phyloP scores from a whole-genome alignment of 352 stramenopile genomes.

The Peronospora destructor region DNA sequence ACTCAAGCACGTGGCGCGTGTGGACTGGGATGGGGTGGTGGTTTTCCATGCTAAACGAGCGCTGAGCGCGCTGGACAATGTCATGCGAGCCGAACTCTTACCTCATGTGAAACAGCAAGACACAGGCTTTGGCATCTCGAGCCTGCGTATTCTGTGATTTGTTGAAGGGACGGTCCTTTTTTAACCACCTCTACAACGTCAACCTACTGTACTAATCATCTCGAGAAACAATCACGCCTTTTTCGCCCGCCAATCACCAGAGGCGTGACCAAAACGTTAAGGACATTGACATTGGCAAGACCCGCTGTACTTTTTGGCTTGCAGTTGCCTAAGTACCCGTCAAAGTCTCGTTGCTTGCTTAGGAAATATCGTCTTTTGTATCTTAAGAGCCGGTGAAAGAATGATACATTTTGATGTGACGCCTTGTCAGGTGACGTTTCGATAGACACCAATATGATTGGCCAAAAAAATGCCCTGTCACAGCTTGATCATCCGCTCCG shows the following conservation, averaged over 20 bases:
- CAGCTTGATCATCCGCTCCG: not conserved
- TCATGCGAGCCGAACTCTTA: conserved; percentile 78
- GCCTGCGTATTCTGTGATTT: conserved; percentile 41
- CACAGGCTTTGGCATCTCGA: conserved; percentile 31
- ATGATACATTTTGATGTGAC: too few relatives aligned
- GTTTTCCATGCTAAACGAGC: conserved; percentile 58
- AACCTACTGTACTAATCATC: conserved; percentile 12
- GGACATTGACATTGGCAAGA: too few relatives aligned
- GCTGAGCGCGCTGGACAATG: conserved; percentile 40
- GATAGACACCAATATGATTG: too few relatives aligned
- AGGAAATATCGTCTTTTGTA: too few relatives aligned
- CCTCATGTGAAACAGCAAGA: conserved; percentile 34
- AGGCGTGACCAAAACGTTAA: not conserved
- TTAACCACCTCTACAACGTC: not conserved
- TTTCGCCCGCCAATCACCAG: conserved; percentile 4
- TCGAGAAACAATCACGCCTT: conserved; percentile 3
- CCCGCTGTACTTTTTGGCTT: too few relatives aligned
- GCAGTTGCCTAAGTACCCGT: too few relatives aligned
- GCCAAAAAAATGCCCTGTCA: not conserved
- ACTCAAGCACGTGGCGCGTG: conserved; percentile 60
- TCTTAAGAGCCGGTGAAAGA: too few relatives aligned
- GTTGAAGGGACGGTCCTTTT: not conserved
- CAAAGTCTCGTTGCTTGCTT: too few relatives aligned
- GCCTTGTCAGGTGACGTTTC: too few relatives aligned
- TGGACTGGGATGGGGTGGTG: conserved; percentile 57